Evolutionary conservation across 306 rosid genomes (phyloP).

Genomic region (Carpinus fangiana): DNA sequence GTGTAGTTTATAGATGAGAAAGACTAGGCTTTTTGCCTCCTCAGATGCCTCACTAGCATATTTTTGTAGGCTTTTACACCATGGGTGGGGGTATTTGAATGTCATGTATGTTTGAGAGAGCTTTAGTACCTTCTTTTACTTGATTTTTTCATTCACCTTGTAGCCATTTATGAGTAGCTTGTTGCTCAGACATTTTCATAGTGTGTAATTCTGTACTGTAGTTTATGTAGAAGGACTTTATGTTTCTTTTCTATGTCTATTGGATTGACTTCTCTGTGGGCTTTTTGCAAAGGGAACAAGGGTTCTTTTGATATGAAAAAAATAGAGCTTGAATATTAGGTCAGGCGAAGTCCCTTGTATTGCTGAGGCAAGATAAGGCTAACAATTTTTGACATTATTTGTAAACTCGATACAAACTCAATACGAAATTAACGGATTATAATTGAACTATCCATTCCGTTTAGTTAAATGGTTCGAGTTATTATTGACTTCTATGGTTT

Average conservation of each 20-base stretch:
- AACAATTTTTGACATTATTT: too few relatives aligned
- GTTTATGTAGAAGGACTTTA: neutral
- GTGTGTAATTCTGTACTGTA: conserved; percentile 1
- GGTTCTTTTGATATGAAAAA: neutral
- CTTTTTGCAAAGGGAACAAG: too few relatives aligned
- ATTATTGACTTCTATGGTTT: too few relatives aligned
- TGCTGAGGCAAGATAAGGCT: too few relatives aligned
- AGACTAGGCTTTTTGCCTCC: neutral
- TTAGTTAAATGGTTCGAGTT: too few relatives aligned
- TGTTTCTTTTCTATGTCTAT: neutral
- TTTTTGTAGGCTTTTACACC: neutral
- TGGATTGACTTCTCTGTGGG: neutral
- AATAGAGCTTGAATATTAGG: too few relatives aligned
- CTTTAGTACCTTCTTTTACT: neutral
- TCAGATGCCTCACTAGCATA: neutral
- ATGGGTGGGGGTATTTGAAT: neutral
- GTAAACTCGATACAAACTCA: too few relatives aligned
- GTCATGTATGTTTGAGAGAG: neutral
- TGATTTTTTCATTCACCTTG: neutral
- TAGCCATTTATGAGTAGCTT: neutral
- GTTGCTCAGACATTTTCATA: neutral
- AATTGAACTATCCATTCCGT: too few relatives aligned
- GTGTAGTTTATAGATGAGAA: neutral
- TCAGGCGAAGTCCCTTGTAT: too few relatives aligned
- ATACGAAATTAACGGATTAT: too few relatives aligned